phyloP scores from a whole-genome alignment of 345 rosid species.

The Arabidopsis suecica region DNA sequence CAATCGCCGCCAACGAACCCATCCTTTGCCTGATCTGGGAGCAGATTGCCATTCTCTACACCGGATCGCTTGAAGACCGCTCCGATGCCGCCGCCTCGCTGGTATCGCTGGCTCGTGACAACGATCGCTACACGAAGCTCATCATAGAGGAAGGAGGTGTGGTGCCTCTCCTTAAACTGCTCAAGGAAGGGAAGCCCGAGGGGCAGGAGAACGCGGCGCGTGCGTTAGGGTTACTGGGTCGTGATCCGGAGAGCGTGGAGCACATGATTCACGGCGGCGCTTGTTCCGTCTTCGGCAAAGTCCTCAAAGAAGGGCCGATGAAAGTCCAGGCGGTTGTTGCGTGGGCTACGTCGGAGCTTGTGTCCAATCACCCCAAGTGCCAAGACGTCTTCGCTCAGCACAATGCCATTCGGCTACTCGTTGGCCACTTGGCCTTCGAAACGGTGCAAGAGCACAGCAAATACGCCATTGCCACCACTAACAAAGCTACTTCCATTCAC shows the following conservation, averaged over 20 bases:
- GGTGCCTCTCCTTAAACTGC: slow-evolving; percentile 68
- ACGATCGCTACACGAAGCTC: slow-evolving; percentile 87
- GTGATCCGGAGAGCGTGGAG: slow-evolving; percentile 86
- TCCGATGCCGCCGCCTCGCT: slow-evolving; percentile 91
- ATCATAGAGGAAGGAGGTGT: slow-evolving; percentile 94
- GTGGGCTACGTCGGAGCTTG: slow-evolving; percentile 89
- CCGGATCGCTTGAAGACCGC: slow-evolving; percentile 69
- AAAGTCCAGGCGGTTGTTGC: slow-evolving; percentile 88
- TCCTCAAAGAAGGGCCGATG: slow-evolving; percentile 92
- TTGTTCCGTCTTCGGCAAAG: slow-evolving; percentile 75
- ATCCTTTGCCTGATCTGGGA: slow-evolving; percentile 93
- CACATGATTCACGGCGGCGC: slow-evolving; percentile 75
- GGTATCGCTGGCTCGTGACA: slow-evolving; percentile 82
- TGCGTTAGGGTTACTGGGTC: slow-evolving; percentile 82
- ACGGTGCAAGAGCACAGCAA: slow-evolving; percentile 93
- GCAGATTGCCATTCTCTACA: slow-evolving; percentile 82
- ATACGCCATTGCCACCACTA: slow-evolving; percentile 66
- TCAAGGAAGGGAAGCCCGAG: slow-evolving; percentile 80
- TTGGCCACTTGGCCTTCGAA: slow-evolving; percentile 90
- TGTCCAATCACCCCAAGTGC: slow-evolving; percentile 64
- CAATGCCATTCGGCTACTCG: slow-evolving; percentile 75
- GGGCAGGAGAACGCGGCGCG: slow-evolving; percentile 88
- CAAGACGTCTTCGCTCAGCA: slow-evolving; percentile 87
- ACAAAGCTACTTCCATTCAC: slow-evolving; percentile 79
- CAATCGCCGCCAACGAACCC: slow-evolving; percentile 96